phyloP scores from a whole-genome alignment of 495 filamentous ascomycete species.

The Penicillium riverlandense region DNA sequence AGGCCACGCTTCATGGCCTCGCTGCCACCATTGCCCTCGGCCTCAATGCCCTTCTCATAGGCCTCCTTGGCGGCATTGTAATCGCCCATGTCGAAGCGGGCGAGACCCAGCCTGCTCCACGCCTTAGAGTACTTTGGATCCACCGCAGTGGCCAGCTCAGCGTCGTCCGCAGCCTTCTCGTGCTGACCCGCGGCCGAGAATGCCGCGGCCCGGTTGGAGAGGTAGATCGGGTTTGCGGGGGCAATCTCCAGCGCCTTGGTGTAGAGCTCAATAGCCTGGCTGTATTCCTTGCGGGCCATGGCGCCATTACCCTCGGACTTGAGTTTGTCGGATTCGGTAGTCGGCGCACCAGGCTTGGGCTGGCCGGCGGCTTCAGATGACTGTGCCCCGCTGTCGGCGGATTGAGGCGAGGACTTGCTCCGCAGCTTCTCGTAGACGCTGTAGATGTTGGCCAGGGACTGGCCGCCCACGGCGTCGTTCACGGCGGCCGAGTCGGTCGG shows the following conservation, averaged over 20 bases:
- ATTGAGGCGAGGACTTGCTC: slow-evolving; percentile 45
- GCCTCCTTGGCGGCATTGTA: slow-evolving; percentile 89
- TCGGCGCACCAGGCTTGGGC: slow-evolving; percentile 32
- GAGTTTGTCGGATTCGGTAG: slow-evolving; percentile 69
- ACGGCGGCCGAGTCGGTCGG: slow-evolving; percentile 66
- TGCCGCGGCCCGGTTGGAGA: slow-evolving; percentile 93
- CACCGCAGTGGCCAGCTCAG: slow-evolving; percentile 74
- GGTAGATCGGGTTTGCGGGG: slow-evolving; percentile 88
- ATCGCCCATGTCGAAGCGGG: slow-evolving; percentile 83
- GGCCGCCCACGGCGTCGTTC: slow-evolving; percentile 67
- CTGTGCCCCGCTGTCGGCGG: slow-evolving; percentile 13
- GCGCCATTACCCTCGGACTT: slow-evolving; percentile 91
- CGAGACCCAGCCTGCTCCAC: slow-evolving; percentile 87
- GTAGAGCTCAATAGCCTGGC: slow-evolving; percentile 73
- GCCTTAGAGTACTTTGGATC: slow-evolving; percentile 95
- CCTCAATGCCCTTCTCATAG: slow-evolving; percentile 86
- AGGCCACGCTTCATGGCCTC: slow-evolving; percentile 83
- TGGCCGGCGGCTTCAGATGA: slow-evolving; percentile 11
- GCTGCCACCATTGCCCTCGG: slow-evolving; percentile 84
- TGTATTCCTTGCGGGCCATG: slow-evolving; percentile 88
- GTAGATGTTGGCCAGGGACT: slow-evolving; percentile 86
- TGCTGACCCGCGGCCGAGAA: slow-evolving; percentile 76
- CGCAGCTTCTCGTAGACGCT: slow-evolving; percentile 93
- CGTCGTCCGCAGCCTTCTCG: slow-evolving; percentile 72
- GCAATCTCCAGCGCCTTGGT: slow-evolving; percentile 71